Evolutionary conservation across 108 stramenopile genomes (phyloP).

Genomic region (Nitzschia sp.): DNA sequence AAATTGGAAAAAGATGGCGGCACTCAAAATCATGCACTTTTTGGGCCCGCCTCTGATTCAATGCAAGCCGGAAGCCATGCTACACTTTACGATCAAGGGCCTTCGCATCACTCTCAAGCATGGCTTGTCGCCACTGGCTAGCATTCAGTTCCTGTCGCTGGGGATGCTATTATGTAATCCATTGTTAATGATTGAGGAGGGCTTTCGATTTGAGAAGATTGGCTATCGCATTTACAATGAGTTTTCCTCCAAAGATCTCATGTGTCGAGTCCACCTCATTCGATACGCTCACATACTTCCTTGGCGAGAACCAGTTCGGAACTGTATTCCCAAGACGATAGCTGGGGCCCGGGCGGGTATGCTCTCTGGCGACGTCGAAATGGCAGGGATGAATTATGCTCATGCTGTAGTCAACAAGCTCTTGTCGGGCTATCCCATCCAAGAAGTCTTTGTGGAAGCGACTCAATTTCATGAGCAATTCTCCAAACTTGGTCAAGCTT

Average conservation of each 20-base stretch:
- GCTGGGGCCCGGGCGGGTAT: neutral
- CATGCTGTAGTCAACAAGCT: neutral
- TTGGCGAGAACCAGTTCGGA: neutral
- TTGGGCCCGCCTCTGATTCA: neutral
- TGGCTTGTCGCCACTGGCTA: conserved; percentile 12
- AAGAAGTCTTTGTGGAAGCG: neutral
- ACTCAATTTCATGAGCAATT: neutral
- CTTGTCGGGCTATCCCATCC: neutral
- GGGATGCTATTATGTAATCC: conserved; percentile 17
- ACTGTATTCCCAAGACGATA: neutral
- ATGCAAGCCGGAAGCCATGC: neutral
- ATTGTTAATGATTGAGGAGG: conserved; percentile 4
- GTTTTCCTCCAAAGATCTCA: conserved; percentile 8
- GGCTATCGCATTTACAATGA: conserved; percentile 4
- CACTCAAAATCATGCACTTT: conserved; percentile 5
- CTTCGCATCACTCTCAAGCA: conserved; percentile 12
- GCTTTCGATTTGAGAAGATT: conserved; percentile 7
- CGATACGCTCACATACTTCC: neutral
- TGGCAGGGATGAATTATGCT: conserved; percentile 10
- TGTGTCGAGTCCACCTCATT: neutral
- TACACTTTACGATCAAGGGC: neutral
- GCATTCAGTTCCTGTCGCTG: neutral
- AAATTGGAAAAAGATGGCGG: conserved; percentile 22
- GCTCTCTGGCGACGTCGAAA: conserved; percentile 27
- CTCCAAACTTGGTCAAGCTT: neutral